These are phyloP conservation scores for Pythium apleroticum DNA, from an alignment of 352 stramenopile species.

Conservation along the genomic window DNA sequence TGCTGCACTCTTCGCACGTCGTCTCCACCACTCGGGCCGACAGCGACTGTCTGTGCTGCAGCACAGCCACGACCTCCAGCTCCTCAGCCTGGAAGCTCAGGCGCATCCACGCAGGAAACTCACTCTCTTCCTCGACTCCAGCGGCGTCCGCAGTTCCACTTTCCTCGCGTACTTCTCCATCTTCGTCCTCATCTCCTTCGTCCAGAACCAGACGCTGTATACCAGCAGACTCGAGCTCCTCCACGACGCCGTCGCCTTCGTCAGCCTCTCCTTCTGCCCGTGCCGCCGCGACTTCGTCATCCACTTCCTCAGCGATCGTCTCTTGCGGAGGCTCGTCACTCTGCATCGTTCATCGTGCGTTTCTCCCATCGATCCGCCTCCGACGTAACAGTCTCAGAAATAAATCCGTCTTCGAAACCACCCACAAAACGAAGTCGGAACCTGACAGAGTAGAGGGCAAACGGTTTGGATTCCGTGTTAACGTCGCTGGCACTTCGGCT, in stretches of 20 bases:
- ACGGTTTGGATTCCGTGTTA: slow-evolving; percentile 1
- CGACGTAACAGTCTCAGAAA: not conserved
- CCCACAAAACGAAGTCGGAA: not conserved
- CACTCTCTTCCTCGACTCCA: not conserved
- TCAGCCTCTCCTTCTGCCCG: not conserved
- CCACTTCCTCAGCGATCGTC: not conserved
- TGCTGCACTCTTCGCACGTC: slow-evolving; percentile 61
- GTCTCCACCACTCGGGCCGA: not conserved
- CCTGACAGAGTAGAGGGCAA: not conserved
- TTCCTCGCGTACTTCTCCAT: not conserved
- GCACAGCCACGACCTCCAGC: not conserved
- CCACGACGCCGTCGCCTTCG: not conserved
- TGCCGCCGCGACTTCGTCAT: not conserved
- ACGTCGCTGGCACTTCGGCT: not conserved
- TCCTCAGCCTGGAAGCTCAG: not conserved
- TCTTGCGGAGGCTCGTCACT: not conserved
- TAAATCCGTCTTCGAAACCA: not conserved
- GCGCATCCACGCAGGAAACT: slow-evolving; percentile 7
- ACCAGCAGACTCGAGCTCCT: not conserved
- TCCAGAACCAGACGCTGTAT: slow-evolving; percentile 2
- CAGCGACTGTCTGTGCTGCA: not conserved
- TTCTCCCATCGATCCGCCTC: not conserved
- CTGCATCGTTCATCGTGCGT: not conserved
- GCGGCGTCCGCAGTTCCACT: not conserved
- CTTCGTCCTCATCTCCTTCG: not conserved